Base-by-base conservation (phyloP, 1,139 yeast genomes). In the Taphrina sp. region DNA sequence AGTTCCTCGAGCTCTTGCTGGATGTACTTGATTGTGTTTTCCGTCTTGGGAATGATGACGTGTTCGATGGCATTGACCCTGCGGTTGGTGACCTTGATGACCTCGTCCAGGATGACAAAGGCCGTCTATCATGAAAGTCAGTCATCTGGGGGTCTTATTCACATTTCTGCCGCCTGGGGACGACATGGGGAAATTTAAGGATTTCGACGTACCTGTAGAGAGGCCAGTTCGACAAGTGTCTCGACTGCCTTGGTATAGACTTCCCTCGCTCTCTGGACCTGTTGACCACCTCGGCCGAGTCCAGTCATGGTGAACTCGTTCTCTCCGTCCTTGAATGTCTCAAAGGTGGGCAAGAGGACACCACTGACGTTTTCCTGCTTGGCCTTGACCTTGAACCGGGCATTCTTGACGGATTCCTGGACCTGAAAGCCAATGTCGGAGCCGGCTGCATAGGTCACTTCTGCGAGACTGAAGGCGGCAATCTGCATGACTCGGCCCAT, bases 401-500 rank as follows among this genome's bases (percentile, higher is more conserved):
- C 96, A 37, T 67, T 64, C 65, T 84, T 85, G 42, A 90, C 97
- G 53, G 90, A 82, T 72, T 92, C 97, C 72, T 88, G 95, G 41
- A 92, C 95, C 70, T 92, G 97, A 70, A 88, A 90, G 14, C 89
- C 87, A 64, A 92, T 88, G 72, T 88, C 89, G 65, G 85, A 95
- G 59, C 98, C 98, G 2, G 96, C 90, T 31, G 98, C 98, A 67
- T 92, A 92, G 52, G 92, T 85, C 51, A 92, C 97, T 69, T 92
- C 98, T 1, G 98, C 97, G 64, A 92, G 77, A 10, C 97, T 90
- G 69, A 92, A 92, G 0, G 97, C 95, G 1, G 98, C 98, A 0
- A 95, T 86, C 70, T 92, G 98, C 97, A 92, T 92, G 41, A 92
- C 96, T 63, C 94, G 78, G 46, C 97, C 98, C 98, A 92, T 92